These are phyloP conservation scores for Aspergillus tubingensis DNA, from an alignment of 2,329 filamentous ascomycete genomes.

Conservation along the genomic window DNA sequence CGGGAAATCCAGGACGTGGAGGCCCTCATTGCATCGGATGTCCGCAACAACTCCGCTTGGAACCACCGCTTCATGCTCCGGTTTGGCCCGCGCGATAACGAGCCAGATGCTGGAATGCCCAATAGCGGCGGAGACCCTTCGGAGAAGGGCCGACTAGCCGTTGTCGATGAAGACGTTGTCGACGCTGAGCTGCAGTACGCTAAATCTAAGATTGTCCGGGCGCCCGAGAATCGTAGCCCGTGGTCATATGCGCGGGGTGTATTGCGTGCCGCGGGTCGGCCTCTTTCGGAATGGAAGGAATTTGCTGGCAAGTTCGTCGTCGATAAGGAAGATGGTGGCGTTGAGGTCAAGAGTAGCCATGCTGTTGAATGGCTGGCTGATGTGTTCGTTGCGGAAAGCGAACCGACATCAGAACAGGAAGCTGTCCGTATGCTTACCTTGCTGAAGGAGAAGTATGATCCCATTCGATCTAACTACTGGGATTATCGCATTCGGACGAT, in stretches of 20 bases:
- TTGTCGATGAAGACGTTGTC: slow-evolving; percentile 64
- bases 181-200: slow-evolving; percentile 76
- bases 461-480: slow-evolving; percentile 90
- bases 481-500: slow-evolving; percentile 66
- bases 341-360: slow-evolving; percentile 60
- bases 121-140: slow-evolving; percentile 22
- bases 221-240: slow-evolving; percentile 89
- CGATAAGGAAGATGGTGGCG: slow-evolving; percentile 44
- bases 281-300: slow-evolving; percentile 51
- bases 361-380: slow-evolving; percentile 56
- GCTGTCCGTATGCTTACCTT: slow-evolving; percentile 71
- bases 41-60: slow-evolving; percentile 97
- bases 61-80: slow-evolving; percentile 95
- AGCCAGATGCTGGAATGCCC: slow-evolving; percentile 41
- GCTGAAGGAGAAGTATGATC: slow-evolving; percentile 84
- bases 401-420: slow-evolving; percentile 47
- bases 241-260: slow-evolving; percentile 91
- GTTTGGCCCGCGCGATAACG: slow-evolving; percentile 62
- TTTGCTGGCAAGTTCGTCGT: slow-evolving; percentile 59
- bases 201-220: slow-evolving; percentile 70
- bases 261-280: slow-evolving; percentile 63
- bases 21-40: slow-evolving; percentile 71
- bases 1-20: slow-evolving; percentile 71
- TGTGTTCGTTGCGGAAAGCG: slow-evolving; percentile 43
- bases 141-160: slow-evolving; percentile 35